Base-by-base conservation (phyloP, 1,284 basidiomycete species). In the Fomitopsis pinicola region DNA sequence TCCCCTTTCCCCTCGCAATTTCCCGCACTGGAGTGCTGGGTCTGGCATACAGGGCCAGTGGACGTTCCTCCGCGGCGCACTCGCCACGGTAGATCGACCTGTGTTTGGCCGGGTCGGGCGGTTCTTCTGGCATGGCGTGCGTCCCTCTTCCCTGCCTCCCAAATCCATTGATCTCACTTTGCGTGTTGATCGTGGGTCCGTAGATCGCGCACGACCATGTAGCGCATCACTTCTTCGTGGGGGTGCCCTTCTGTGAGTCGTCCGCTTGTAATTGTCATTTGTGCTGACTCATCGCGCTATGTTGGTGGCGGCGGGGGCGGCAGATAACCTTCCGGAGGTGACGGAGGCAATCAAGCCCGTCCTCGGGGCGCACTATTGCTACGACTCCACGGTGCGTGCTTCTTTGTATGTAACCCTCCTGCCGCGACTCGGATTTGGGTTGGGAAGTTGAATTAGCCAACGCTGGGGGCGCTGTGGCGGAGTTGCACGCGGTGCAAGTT, bases 401-500 rank as follows among this genome's bases (percentile, higher is more conserved):
- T n/a, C n/a, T n/a, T n/a, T n/a, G n/a, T n/a, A n/a, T n/a, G n/a
- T 76, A 82, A 65, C 0, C 44, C 17, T 28, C 53, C 33, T 14
- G 22, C 22, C 22, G 2, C 22, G 22, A 22, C 22, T 22, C 22
- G 22, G 22, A 22, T 2, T 22, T 22, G 22, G 1, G 22, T 22
- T 22, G 22, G 22, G 44, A 26, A 35, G 50, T 26, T 14, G 19
- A 48, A 10, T 9, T 54, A 72, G 71, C 67, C 70, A 33, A 70
- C 64, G 54, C 63, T 73, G 38, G 72, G 78, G 73, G 78, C 59
- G 72, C 77, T 59, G 65, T 82, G 59, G 69, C 76, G 81, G 55
- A 79, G 78, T 6, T 84, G 83, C 70, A 83, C 81, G 7, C 76
- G 86, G 64, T 86, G 82, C 69, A 74, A 79, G 71, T 91, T 87